Base-by-base conservation (phyloP, 225 moss, liverwort and hornwort species). In the Thuidium tamariscinum region DNA sequence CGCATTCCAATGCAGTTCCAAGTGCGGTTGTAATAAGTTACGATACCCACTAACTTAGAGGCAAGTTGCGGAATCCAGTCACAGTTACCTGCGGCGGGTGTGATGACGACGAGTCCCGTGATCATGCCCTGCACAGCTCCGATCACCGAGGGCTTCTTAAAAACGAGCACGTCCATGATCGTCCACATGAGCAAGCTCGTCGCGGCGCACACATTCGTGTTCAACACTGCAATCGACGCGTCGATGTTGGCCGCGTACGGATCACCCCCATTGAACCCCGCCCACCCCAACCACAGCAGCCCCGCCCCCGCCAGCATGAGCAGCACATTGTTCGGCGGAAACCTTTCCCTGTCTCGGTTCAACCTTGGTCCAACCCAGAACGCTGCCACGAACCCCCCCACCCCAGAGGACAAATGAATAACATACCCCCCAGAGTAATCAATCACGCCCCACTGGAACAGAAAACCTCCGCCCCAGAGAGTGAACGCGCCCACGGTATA, bases 171-270 rank as follows among this genome's bases (percentile, higher is more conserved):
- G 49, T 92, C 92, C 91, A 91, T 87, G 13, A 86, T 86, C 9
- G 92, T 92, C 92, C 92, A 92, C 80, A 92, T 77, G 37, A 92
- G 85, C 76, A 92, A 83, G 86, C 92, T 92, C 12, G 92, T 92
- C 65, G 92, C 88, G 18, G 92, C 92, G 81, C 92, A 92, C 34
- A 91, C 90, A 26, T 92, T 89, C n/a, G 92, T 92, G 49, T 92
- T 92, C 59, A 92, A 18, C 80, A 92, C 92, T 23, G 92, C 92
- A 16, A 92, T 86, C 25, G 91, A 86, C 2, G 92, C 87, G 34
- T 92, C 92, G 52, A 92, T 92, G 42, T 92, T 92, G 9, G 78
- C 92, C 23, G 92, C 74, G 55, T 89, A 92, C 29, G 92, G 89
- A 22, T 85, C 89, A 2, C 92, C 92, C 64, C 92, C 92, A 37